A percentile compares a stretch with the other conserved stretches of the same genome.
Conservation (phyloP, 2,329 filamentous ascomycete genomes). For the Claviceps purpurea region DNA sequence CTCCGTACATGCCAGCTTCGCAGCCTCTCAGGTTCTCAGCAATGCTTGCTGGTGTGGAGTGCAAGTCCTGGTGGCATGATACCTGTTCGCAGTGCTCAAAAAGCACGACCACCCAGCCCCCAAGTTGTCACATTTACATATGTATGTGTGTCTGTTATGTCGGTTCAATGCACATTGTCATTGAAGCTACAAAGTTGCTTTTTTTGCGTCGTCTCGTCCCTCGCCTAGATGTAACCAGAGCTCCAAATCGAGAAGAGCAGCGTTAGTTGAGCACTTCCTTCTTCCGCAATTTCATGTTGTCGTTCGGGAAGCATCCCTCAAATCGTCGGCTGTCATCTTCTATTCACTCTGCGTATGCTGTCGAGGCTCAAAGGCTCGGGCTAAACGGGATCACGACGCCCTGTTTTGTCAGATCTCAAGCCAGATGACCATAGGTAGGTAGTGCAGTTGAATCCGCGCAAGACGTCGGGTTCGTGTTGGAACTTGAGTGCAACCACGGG, state of each 20-base stretch:
- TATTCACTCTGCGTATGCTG: neutral
- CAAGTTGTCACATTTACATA: neutral
- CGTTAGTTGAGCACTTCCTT: neutral
- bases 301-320: too few species aligned
- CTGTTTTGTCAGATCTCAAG: neutral
- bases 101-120: neutral
- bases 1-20: too few species aligned
- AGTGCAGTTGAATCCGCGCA: neutral
- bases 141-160: neutral
- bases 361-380: neutral
- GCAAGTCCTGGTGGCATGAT: too few species aligned
- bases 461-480: neutral
- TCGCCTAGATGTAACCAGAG: conserved; percentile 1
- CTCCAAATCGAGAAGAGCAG: neutral
- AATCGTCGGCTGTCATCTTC: too few species aligned
- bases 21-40: too few species aligned
- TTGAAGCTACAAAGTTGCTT: neutral
- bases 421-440: neutral
- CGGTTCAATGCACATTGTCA: neutral
- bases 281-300: neutral
- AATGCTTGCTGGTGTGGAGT: too few species aligned
- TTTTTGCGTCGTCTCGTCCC: neutral
- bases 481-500: neutral
- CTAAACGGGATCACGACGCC: neutral
- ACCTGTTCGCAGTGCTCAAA: neutral